Evolutionary conservation across 2,329 filamentous ascomycete species (phyloP).

Genomic region (Neofusicoccum kwambonambiense): DNA sequence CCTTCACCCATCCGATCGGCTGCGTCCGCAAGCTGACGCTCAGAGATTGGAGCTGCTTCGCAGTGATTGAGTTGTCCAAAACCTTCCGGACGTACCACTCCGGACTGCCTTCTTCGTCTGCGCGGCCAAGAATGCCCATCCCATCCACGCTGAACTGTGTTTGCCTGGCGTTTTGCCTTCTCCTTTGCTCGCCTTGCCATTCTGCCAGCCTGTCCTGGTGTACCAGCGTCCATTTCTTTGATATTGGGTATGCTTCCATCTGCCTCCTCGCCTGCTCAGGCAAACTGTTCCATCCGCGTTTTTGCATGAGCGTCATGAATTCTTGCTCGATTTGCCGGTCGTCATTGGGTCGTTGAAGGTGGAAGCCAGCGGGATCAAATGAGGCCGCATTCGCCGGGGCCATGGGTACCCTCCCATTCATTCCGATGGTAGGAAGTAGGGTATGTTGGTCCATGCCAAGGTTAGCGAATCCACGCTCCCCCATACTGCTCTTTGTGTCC

Average conservation of each 20-base stretch:
- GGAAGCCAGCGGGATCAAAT: constrained; percentile 53
- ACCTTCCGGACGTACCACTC: constrained; percentile 98
- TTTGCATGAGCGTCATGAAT: constrained; percentile 93
- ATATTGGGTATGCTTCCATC: constrained; percentile 91
- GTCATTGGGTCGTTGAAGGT: constrained; percentile 72
- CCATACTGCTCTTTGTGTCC: constrained; percentile 42
- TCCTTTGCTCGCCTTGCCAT: constrained; percentile 91
- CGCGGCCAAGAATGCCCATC: constrained; percentile 68
- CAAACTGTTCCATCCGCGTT: constrained; percentile 94
- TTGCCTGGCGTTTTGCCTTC: constrained; percentile 69
- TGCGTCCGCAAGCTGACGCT: constrained; percentile 94
- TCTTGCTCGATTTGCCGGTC: constrained; percentile 85
- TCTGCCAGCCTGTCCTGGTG: constrained; percentile 93
- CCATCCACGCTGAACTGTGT: constrained; percentile 64
- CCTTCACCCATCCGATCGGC: constrained; percentile 93
- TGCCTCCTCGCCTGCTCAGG: constrained; percentile 91
- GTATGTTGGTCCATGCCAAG: constrained; percentile 42
- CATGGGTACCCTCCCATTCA: constrained; percentile 36
- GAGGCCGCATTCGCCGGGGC: constrained; percentile 45
- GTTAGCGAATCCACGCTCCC: constrained; percentile 52
- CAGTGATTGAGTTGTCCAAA: constrained; percentile 90
- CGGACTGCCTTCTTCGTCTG: constrained; percentile 91
- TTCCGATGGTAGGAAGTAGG: constrained; percentile 37
- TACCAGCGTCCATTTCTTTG: constrained; percentile 97
- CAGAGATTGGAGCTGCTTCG: constrained; percentile 87